Percentiles rank a stretch among this genome's conserved stretches.
Evolutionary conservation across 768 basidiomycete species (phyloP).

Genomic region (Mrakia frigida): DNA sequence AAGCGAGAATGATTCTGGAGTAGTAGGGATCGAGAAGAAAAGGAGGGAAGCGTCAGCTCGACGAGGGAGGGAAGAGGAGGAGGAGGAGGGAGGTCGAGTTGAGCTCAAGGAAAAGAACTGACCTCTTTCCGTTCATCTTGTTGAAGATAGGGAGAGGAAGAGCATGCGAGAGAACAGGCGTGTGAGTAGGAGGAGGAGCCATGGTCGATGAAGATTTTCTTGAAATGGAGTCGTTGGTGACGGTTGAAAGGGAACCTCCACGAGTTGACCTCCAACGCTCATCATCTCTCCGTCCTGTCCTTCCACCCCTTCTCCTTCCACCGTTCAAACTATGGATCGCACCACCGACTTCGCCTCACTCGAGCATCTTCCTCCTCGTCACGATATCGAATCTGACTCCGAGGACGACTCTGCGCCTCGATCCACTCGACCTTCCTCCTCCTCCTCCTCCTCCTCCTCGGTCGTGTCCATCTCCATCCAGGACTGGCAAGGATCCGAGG

Average conservation of each 20-base stretch:
- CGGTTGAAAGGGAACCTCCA: not conserved
- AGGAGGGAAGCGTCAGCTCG: not conserved
- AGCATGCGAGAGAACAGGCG: constrained; percentile 40
- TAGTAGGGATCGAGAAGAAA: not conserved
- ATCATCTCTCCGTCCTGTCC: not conserved
- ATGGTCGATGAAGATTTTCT: not conserved
- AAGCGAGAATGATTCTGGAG: constrained; percentile 64
- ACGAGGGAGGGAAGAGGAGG: not conserved
- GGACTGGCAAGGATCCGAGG: not conserved
- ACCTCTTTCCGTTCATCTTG: constrained; percentile 65
- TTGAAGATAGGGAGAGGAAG: constrained; percentile 46
- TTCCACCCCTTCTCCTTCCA: not conserved
- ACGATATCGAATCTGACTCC: constrained; percentile 9
- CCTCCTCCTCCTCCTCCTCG: too few species aligned
- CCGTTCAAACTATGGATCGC: not conserved
- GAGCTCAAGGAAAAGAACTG: too few species aligned
- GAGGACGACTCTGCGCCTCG: constrained; percentile 3
- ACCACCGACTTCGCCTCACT: not conserved
- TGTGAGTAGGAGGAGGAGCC: constrained; percentile 14
- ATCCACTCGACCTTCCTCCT: not conserved
- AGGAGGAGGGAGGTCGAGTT: not conserved
- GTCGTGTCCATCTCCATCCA: not conserved
- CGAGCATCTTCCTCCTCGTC: not conserved
- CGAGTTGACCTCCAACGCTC: not conserved
- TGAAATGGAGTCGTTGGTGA: not conserved